A percentile compares a stretch with the other conserved stretches of the same genome.
These are phyloP conservation scores for Podila epicladia DNA, from an alignment of 192 early-diverging fungal genomes.

Conservation along the genomic window DNA sequence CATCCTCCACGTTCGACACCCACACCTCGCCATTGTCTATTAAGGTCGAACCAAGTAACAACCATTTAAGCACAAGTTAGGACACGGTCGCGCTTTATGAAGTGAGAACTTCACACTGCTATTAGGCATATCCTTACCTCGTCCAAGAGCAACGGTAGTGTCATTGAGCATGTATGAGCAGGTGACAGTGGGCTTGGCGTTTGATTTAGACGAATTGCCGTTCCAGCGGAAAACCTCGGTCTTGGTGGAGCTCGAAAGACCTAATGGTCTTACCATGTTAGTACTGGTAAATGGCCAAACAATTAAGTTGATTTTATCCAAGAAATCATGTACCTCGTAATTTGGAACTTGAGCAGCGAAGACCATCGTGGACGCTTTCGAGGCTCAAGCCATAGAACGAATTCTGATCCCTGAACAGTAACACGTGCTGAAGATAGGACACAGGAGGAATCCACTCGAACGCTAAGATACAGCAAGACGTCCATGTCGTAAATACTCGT, in stretches of 20 bases:
- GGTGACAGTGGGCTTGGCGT: constrained; percentile 32
- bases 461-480: background rate
- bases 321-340: background rate
- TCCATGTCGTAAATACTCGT: no score
- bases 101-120: no score
- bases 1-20: constrained; percentile 49
- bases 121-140: constrained; percentile 55
- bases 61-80: background rate
- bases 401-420: background rate
- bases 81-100: background rate
- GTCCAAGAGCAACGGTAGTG: constrained; percentile 71
- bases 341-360: constrained; percentile 8
- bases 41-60: background rate
- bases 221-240: background rate
- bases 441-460: background rate
- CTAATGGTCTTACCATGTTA: background rate
- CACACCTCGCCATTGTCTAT: constrained; percentile 72
- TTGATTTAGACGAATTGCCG: background rate
- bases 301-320: no score
- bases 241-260: background rate
- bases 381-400: background rate
- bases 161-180: constrained; percentile 61
- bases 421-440: background rate
- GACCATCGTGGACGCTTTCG: constrained; percentile 4
- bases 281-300: no score